These are phyloP conservation scores for Fragosphaeria purpurea DNA, from an alignment of 2,329 filamentous ascomycete genomes.

Conservation along the genomic window DNA sequence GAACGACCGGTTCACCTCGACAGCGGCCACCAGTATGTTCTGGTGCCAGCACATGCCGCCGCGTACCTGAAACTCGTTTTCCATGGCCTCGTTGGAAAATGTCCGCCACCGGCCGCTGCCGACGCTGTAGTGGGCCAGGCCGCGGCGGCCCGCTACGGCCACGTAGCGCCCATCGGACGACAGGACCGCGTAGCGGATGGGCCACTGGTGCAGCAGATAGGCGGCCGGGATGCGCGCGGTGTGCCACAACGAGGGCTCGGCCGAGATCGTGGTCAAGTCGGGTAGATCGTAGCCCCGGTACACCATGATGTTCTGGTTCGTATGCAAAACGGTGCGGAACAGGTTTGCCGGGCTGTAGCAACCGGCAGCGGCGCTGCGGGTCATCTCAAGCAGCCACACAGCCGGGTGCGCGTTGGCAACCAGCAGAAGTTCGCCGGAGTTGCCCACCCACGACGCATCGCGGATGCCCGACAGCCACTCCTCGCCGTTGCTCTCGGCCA, in stretches of 20 bases:
- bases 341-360: conserved; percentile 90
- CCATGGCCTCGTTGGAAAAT: conserved; percentile 68
- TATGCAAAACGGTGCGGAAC: conserved; percentile 79
- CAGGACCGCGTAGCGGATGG: conserved; percentile 75
- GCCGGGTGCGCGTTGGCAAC: conserved; percentile 61
- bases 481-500: conserved; percentile 61
- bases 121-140: conserved; percentile 90
- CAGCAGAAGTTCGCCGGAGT: conserved; percentile 76
- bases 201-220: conserved; percentile 90
- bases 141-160: conserved; percentile 86
- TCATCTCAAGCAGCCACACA: conserved; percentile 84
- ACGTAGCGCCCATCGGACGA: conserved; percentile 90
- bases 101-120: conserved; percentile 93
- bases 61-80: conserved; percentile 84
- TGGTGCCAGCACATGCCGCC: conserved; percentile 99
- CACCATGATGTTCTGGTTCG: conserved; percentile 77
- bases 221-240: conserved; percentile 73
- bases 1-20: conserved; percentile 75
- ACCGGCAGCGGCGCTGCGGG: conserved; percentile 82
- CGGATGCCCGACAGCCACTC: conserved; percentile 73
- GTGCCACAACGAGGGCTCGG: conserved; percentile 92
- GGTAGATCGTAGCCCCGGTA: conserved; percentile 90
- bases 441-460: conserved; percentile 76
- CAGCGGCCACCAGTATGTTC: conserved; percentile 83
- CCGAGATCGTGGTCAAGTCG: conserved; percentile 82